Conservation (phyloP, 768 basidiomycete genomes). For the Postia placenta region DNA sequence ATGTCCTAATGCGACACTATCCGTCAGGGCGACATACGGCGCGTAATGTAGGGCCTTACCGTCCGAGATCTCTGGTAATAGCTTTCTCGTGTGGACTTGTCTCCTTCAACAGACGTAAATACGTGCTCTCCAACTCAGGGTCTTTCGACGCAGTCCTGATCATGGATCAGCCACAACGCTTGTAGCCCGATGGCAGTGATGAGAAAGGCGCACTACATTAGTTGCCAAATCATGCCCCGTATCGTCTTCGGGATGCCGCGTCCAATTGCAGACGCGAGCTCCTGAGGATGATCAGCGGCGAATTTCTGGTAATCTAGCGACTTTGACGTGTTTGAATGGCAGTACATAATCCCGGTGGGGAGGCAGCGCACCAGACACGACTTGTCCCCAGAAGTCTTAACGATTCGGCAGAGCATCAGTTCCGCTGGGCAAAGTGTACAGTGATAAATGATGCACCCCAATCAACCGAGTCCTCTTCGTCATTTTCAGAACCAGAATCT, state of each 20-base stretch:
- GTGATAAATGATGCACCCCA: conserved; percentile 56
- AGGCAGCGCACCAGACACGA: conserved; percentile 66
- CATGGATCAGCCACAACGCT: background rate
- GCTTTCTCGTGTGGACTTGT: conserved; percentile 89
- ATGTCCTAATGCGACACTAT: conserved; percentile 56
- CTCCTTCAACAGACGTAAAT: conserved; percentile 77
- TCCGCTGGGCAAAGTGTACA: background rate
- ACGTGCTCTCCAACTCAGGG: conserved; percentile 72
- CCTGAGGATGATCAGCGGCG: conserved; percentile 70
- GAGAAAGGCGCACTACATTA: conserved; percentile 56
- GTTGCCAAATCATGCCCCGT: conserved; percentile 94
- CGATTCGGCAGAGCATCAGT: conserved; percentile 5
- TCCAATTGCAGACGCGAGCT: conserved; percentile 86
- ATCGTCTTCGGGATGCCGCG: conserved; percentile 83
- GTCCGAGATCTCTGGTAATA: conserved; percentile 86
- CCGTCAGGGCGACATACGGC: conserved; percentile 9
- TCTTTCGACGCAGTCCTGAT: conserved; percentile 92
- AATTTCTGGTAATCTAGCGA: conserved; percentile 79
- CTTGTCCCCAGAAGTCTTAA: conserved; percentile 90
- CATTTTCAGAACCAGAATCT: conserved; percentile 26
- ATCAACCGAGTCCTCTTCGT: conserved; percentile 49
- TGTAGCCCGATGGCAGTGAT: background rate
- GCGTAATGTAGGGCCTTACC: conserved; percentile 33
- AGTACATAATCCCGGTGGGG: background rate
- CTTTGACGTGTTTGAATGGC: conserved; percentile 4